These are phyloP conservation scores for Aspergillus avenaceus DNA, from an alignment of 495 filamentous ascomycete species.

Conservation along the genomic window DNA sequence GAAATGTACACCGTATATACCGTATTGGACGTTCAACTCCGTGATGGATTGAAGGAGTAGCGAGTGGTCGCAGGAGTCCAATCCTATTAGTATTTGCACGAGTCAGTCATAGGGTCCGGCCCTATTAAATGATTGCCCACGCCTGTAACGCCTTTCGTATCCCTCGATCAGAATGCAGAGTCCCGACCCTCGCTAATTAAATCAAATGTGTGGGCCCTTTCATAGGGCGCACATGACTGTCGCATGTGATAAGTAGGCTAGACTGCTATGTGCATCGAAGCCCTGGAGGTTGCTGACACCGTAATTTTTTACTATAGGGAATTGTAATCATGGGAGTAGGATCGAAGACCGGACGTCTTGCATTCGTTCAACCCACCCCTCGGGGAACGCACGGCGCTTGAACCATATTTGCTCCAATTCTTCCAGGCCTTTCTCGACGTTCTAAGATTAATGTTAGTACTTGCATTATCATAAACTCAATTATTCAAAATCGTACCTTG, in stretches of 20 bases:
- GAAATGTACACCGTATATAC: neutral
- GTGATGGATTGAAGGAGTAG: neutral
- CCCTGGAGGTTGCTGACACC: neutral
- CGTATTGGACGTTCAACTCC: neutral
- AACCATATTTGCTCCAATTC: slow-evolving; percentile 34
- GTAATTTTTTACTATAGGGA: no score
- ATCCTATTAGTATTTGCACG: slow-evolving; percentile 1
- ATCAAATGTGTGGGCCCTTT: neutral
- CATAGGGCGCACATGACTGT: neutral
- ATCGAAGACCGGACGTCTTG: slow-evolving; percentile 37
- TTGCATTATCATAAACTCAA: neutral
- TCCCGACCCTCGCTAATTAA: slow-evolving; percentile 2
- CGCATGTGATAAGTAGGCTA: neutral
- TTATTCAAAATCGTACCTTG: slow-evolving; percentile 17
- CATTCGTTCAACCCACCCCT: slow-evolving; percentile 36
- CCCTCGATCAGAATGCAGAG: neutral
- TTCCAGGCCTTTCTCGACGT: slow-evolving; percentile 35
- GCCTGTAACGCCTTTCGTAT: slow-evolving; percentile 1
- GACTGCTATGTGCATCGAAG: neutral
- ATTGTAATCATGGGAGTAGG: slow-evolving; percentile 21
- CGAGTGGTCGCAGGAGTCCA: neutral
- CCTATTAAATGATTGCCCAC: neutral
- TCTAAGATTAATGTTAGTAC: slow-evolving; percentile 16
- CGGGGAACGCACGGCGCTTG: slow-evolving; percentile 34
- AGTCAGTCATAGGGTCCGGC: slow-evolving; percentile 3